Conservation (phyloP, 306 rosid species). For the Mimosa bimucronata region DNA sequence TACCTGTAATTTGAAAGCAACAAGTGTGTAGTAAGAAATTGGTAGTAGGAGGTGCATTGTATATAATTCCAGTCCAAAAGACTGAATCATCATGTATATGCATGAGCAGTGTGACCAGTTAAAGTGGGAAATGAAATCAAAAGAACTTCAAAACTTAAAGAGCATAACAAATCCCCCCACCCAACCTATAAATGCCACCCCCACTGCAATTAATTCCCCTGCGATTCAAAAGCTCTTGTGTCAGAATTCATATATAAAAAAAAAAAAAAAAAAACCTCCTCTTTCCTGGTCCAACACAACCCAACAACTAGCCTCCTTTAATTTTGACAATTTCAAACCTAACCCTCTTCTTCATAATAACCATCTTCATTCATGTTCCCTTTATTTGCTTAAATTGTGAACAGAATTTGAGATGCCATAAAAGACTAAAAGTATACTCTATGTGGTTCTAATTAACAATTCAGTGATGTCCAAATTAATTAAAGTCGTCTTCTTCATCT, state of each 20-base stretch:
- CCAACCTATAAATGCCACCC: not conserved
- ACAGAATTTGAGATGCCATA: not conserved
- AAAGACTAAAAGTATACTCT: not conserved
- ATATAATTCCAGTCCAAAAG: not conserved
- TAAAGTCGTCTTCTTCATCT: not conserved
- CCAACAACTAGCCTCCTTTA: not conserved
- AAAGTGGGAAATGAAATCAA: not conserved
- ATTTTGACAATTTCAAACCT: not conserved
- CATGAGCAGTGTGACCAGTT: not conserved
- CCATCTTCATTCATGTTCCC: not conserved
- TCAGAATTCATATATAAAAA: slow-evolving; percentile 2
- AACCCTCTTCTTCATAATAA: not conserved
- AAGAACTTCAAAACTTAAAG: not conserved
- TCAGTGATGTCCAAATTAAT: too few species aligned
- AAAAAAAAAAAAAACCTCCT: not conserved
- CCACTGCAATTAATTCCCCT: not conserved
- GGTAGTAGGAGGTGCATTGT: too few species aligned
- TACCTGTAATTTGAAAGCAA: not conserved
- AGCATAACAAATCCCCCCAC: not conserved
- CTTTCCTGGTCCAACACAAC: not conserved
- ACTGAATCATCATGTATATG: not conserved
- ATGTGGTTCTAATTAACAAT: not conserved
- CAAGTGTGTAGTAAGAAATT: not conserved
- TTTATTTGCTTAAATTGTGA: not conserved
- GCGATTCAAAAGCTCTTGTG: not conserved